Conservation (phyloP, 345 rosid genomes). For the Limnanthes douglasii region DNA sequence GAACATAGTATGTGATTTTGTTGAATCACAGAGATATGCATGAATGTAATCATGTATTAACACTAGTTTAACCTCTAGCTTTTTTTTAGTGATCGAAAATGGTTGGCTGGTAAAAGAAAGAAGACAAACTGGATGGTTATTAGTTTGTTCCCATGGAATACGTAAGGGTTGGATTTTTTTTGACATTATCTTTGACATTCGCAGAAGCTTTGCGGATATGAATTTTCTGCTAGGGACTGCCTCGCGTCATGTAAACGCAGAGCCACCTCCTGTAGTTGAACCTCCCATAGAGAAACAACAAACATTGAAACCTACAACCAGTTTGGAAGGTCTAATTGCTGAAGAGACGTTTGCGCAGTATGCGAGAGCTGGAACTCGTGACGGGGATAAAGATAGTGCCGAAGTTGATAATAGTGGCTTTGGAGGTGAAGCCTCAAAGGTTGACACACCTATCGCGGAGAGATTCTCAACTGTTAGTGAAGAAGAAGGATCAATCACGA, state of each 20-base stretch:
- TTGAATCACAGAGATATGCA: too few species aligned
- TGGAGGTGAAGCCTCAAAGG: conserved; percentile 16
- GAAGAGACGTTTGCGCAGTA: conserved; percentile 53
- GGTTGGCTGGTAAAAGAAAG: too few species aligned
- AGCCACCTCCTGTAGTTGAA: conserved; percentile 33
- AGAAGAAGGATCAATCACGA: conserved; percentile 85
- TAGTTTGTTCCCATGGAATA: too few species aligned
- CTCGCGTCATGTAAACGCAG: conserved; percentile 20
- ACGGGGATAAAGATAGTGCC: conserved; percentile 19
- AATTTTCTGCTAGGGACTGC: conserved; percentile 75
- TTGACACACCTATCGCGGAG: conserved; percentile 19
- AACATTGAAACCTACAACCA: conserved; percentile 14
- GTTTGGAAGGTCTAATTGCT: conserved; percentile 54
- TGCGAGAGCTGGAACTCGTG: conserved; percentile 21
- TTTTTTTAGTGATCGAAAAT: too few species aligned
- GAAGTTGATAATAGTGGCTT: conserved; percentile 16
- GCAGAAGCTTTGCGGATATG: conserved; percentile 28
- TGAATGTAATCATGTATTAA: too few species aligned
- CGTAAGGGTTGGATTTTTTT: too few species aligned
- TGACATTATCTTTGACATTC: conserved; percentile 7
- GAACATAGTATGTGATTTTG: too few species aligned
- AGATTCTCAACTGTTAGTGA: conserved; percentile 63
- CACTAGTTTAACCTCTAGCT: too few species aligned
- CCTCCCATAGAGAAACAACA: conserved; percentile 19
- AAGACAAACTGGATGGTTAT: too few species aligned